Evolutionary conservation across 495 filamentous ascomycete species (phyloP).

Genomic region (Xylaria nigripes): DNA sequence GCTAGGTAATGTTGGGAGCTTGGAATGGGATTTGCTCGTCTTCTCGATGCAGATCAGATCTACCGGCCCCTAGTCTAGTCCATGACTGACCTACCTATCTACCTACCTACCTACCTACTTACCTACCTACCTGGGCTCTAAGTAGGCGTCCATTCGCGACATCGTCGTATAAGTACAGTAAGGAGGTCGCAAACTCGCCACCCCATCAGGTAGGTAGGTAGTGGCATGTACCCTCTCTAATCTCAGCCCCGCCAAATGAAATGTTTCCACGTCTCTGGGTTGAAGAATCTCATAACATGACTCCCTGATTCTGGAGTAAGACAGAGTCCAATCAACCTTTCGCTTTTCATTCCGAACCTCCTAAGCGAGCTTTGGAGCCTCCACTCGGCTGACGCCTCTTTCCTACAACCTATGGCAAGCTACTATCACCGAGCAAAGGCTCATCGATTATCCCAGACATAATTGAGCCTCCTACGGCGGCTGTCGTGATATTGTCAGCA

Average conservation of each 20-base stretch:
- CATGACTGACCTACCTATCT: too few species aligned
- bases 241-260: constrained; percentile 6
- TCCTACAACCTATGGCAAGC: not conserved
- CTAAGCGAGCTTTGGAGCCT: not conserved
- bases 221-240: not conserved
- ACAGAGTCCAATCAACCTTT: not conserved
- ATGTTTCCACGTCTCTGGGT: constrained; percentile 21
- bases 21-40: constrained; percentile 5
- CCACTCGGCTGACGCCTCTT: not conserved
- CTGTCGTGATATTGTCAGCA: not conserved
- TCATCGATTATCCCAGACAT: not conserved
- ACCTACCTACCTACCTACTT: too few species aligned
- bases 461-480: not conserved
- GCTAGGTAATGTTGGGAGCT: too few species aligned
- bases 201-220: not conserved
- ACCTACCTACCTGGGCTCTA: not conserved
- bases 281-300: constrained; percentile 6
- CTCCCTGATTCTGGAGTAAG: not conserved
- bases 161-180: not conserved
- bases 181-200: not conserved
- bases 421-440: not conserved
- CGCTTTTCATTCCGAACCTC: not conserved
- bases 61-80: not conserved
- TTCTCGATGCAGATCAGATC: constrained; percentile 13
- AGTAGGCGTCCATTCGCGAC: not conserved